phyloP scores from a whole-genome alignment of 345 rosid species.

The Gossypium mustelinum region DNA sequence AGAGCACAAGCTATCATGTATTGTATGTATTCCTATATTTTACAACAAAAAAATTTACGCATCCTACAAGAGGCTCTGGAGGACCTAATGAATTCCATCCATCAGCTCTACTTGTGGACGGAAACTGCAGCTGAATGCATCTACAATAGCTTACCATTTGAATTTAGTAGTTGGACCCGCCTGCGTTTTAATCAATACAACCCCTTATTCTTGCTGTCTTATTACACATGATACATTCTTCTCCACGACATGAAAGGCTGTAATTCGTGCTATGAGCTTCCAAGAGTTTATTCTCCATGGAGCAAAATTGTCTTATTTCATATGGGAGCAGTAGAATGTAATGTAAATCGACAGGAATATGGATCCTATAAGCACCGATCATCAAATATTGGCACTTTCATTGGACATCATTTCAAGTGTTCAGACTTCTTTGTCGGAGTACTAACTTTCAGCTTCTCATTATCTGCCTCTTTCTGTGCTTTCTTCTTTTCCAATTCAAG shows the following conservation, averaged over 20 bases:
- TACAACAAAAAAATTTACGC: conserved; percentile 21
- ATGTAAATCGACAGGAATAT: background rate
- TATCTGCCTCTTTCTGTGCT: conserved; percentile 46
- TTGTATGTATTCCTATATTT: conserved; percentile 16
- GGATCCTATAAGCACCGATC: background rate
- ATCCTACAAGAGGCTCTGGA: background rate
- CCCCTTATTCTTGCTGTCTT: background rate
- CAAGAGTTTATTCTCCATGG: background rate
- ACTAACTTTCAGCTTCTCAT: conserved; percentile 33
- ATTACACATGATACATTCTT: background rate
- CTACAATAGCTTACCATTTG: conserved; percentile 1
- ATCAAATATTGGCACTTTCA: conserved; percentile 12
- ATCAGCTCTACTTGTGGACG: conserved; percentile 8
- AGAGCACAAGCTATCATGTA: background rate
- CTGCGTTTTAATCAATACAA: conserved; percentile 5
- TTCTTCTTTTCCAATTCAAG: conserved; percentile 61
- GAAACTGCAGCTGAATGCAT: background rate
- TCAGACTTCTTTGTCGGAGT: conserved; percentile 25
- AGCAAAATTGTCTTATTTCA: background rate
- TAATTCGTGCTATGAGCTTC: conserved; percentile 2
- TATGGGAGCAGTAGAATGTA: background rate
- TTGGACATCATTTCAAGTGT: background rate
- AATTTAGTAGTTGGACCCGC: conserved; percentile 1
- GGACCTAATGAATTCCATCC: background rate
- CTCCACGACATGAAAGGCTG: background rate